phyloP scores from a whole-genome alignment of 2,329 filamentous ascomycete species.

The Xylaria sp. region DNA sequence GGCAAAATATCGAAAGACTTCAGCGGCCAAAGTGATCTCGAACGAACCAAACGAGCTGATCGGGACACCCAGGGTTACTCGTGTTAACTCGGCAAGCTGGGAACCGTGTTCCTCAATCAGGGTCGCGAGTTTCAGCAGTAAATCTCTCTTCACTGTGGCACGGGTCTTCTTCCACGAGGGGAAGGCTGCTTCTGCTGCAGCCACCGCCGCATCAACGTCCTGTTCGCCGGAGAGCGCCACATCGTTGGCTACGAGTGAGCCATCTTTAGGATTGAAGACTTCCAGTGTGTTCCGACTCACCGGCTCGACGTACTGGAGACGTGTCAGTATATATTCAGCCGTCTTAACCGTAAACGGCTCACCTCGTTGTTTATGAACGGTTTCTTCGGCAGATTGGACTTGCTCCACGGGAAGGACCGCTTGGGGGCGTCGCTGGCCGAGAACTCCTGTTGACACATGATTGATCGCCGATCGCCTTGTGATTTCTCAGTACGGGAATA shows the following conservation, averaged over 20 bases:
- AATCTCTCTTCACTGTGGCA: slow-evolving; percentile 42
- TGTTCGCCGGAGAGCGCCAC: slow-evolving; percentile 41
- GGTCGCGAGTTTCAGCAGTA: slow-evolving; percentile 35
- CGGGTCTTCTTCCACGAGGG: slow-evolving; percentile 32
- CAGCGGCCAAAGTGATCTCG: slow-evolving; percentile 1
- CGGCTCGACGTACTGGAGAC: slow-evolving; percentile 35
- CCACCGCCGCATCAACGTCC: slow-evolving; percentile 45
- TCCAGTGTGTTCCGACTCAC: slow-evolving; percentile 42
- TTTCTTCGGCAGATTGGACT: slow-evolving; percentile 34
- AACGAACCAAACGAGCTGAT: slow-evolving; percentile 4
- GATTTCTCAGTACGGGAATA: not conserved
- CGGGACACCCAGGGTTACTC: slow-evolving; percentile 15
- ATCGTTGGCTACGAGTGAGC: slow-evolving; percentile 44
- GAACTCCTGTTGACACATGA: slow-evolving; percentile 1
- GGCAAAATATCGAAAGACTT: slow-evolving; percentile 16
- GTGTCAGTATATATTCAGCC: not conserved
- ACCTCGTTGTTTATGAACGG: slow-evolving; percentile 38
- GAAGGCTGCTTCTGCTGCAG: slow-evolving; percentile 44
- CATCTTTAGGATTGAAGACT: slow-evolving; percentile 46
- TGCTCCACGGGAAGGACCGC: slow-evolving; percentile 27
- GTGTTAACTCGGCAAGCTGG: slow-evolving; percentile 14
- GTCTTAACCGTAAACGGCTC: not conserved
- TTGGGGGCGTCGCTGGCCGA: not conserved
- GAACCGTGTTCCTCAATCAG: slow-evolving; percentile 10
- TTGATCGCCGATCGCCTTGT: not conserved